These are phyloP conservation scores for Candida arabinofermentans DNA, from an alignment of 805 yeast species.

Conservation along the genomic window DNA sequence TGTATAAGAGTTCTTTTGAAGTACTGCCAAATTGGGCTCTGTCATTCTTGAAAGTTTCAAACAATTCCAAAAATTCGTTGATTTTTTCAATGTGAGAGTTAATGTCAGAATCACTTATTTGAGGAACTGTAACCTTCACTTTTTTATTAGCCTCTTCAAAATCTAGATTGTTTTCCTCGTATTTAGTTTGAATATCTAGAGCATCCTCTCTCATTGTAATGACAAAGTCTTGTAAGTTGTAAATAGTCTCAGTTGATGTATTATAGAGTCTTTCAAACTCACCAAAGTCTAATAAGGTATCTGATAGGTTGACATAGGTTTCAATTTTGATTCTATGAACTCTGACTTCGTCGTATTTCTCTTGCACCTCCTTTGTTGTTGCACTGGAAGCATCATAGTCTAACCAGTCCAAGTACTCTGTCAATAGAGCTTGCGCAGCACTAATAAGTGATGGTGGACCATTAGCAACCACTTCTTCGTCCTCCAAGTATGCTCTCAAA, in stretches of 20 bases:
- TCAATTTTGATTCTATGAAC: slow-evolving; percentile 31
- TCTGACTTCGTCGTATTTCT: slow-evolving; percentile 31
- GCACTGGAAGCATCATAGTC: slow-evolving; percentile 66
- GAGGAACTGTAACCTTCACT: slow-evolving; percentile 32
- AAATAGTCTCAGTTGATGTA: slow-evolving; percentile 38
- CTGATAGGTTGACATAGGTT: slow-evolving; percentile 36
- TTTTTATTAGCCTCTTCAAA: slow-evolving; percentile 49
- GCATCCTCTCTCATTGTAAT: slow-evolving; percentile 44
- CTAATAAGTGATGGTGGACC: slow-evolving; percentile 39
- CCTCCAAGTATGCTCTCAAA: slow-evolving; percentile 56
- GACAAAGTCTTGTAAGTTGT: slow-evolving; percentile 41
- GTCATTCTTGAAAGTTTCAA: slow-evolving; percentile 26
- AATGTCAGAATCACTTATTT: slow-evolving; percentile 25
- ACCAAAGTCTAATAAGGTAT: slow-evolving; percentile 42
- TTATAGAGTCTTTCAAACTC: slow-evolving; percentile 42
- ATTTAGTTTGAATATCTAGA: slow-evolving; percentile 37
- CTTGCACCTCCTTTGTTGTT: slow-evolving; percentile 33
- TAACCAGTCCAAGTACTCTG: slow-evolving; percentile 67
- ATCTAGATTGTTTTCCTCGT: slow-evolving; percentile 43
- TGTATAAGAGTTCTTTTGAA: slow-evolving; percentile 22
- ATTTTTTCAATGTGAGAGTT: slow-evolving; percentile 24
- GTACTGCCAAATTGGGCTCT: slow-evolving; percentile 12
- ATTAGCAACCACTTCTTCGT: slow-evolving; percentile 42
- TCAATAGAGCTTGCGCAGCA: slow-evolving; percentile 34
- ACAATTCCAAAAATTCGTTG: slow-evolving; percentile 25